Evolutionary conservation across 257 asterid genomes (phyloP).

Genomic region (Haberlea rhodopensis): DNA sequence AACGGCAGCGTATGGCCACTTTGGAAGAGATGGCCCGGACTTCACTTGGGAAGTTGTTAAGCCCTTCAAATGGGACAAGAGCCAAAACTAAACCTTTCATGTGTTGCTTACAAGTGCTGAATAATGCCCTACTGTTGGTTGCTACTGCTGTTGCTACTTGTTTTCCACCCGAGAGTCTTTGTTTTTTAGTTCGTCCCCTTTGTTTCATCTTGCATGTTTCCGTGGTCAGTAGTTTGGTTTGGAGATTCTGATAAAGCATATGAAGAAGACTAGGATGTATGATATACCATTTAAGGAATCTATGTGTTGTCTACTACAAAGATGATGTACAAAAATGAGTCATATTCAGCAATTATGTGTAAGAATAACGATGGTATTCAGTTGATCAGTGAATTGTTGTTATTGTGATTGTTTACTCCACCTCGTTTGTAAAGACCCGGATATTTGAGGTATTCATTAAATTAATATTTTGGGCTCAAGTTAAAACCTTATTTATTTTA

Average conservation of each 20-base stretch:
- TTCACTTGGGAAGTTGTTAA: conserved; percentile 43
- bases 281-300: neutral
- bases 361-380: neutral
- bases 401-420: no score
- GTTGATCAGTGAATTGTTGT: neutral
- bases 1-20: conserved; percentile 38
- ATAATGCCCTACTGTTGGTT: conserved; percentile 21
- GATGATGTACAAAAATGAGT: no score
- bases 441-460: no score
- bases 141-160: no score
- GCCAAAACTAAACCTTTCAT: conserved; percentile 18
- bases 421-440: no score
- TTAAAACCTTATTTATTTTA: no score
- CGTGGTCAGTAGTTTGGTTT: neutral
- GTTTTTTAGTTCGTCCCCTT: neutral
- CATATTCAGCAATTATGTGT: no score
- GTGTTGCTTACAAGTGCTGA: conserved; percentile 2
- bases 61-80: conserved; percentile 44
- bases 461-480: no score
- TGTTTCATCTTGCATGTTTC: neutral
- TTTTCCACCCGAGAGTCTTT: neutral
- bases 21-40: conserved; percentile 38
- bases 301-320: neutral
- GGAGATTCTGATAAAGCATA: neutral
- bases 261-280: neutral